Conservation (phyloP, 352 stramenopile species). For the Globisporangium polare region DNA sequence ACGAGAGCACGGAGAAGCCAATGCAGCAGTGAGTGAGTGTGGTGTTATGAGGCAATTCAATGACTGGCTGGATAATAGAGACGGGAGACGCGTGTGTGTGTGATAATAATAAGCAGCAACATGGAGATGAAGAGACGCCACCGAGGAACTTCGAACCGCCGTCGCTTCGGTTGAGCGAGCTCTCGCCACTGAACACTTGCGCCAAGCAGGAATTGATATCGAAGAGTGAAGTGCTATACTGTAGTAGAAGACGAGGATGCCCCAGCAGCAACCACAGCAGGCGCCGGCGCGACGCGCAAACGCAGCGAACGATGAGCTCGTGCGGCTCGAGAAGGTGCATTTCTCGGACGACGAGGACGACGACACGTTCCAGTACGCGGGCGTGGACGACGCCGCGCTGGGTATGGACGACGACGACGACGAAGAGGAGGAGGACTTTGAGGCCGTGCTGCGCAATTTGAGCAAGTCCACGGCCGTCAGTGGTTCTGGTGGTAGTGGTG, state of each 20-base stretch:
- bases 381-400: conserved; percentile 52
- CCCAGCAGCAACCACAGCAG: conserved; percentile 12
- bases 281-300: background rate
- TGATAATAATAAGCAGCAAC: conserved; percentile 8
- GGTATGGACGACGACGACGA: conserved; percentile 47
- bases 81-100: background rate
- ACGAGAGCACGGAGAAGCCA: conserved; percentile 1
- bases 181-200: background rate
- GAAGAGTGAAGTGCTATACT: too few species aligned
- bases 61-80: background rate
- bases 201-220: background rate
- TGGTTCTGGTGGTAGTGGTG: conserved; percentile 18
- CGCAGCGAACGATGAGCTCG: conserved; percentile 55
- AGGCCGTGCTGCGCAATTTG: conserved; percentile 70
- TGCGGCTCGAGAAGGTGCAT: conserved; percentile 83
- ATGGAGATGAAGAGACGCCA: conserved; percentile 1
- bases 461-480: conserved; percentile 47
- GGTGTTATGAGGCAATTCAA: background rate
- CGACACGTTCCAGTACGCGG: conserved; percentile 76
- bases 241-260: conserved; percentile 11
- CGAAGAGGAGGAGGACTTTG: conserved; percentile 81
- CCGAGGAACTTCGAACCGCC: background rate
- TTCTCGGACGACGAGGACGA: conserved; percentile 87
- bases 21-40: background rate
- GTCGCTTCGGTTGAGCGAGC: background rate